phyloP scores from a whole-genome alignment of 202 grass and related monocot species.

The Panicum hallii region DNA sequence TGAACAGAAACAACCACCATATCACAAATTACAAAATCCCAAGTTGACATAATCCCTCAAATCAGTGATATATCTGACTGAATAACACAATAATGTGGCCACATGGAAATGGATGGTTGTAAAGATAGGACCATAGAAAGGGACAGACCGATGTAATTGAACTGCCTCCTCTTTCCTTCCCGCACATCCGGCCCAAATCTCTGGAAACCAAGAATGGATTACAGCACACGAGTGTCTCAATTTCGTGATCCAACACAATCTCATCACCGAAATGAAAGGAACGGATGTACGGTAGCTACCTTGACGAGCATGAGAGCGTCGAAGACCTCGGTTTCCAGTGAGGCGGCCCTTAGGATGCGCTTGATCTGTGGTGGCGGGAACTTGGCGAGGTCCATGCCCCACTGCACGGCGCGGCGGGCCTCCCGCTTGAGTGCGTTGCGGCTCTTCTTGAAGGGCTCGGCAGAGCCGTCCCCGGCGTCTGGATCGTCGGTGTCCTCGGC shows the following conservation, averaged over 20 bases:
- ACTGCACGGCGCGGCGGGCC: constrained; percentile 74
- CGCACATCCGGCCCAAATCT: constrained; percentile 85
- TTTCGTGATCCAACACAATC: not conserved
- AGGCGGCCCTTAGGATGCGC: constrained; percentile 75
- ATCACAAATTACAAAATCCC: not conserved
- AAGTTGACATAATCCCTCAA: not conserved
- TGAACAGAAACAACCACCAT: not conserved
- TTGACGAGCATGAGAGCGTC: constrained; percentile 91
- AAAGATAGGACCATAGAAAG: constrained; percentile 7
- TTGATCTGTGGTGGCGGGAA: constrained; percentile 79
- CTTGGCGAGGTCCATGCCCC: constrained; percentile 90
- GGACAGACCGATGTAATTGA: constrained; percentile 82
- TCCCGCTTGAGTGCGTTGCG: constrained; percentile 87
- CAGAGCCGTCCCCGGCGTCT: not conserved
- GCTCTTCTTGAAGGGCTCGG: constrained; percentile 55
- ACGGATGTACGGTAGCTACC: constrained; percentile 37
- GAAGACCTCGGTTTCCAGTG: constrained; percentile 76
- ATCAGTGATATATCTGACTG: not conserved
- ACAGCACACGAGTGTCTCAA: not conserved
- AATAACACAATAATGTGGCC: not conserved
- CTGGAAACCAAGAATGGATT: constrained; percentile 43
- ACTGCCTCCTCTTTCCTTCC: constrained; percentile 91
- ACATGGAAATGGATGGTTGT: not conserved
- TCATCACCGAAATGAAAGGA: not conserved
- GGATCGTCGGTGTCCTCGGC: constrained; percentile 43